Evolutionary conservation across 495 filamentous ascomycete genomes (phyloP).

Genomic region (Penicillium odoratum): DNA sequence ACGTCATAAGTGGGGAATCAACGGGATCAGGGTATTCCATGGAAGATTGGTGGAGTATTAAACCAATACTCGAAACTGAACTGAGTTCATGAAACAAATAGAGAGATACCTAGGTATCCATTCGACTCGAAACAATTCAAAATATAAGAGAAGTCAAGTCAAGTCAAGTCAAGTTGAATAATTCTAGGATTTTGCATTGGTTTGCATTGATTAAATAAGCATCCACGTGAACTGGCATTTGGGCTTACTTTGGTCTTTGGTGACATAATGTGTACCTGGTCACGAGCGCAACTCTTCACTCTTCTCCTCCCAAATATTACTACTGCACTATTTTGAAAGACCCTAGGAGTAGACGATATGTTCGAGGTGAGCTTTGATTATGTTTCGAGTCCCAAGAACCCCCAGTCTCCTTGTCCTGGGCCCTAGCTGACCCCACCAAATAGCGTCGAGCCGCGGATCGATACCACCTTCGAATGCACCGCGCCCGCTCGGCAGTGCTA

Average conservation of each 20-base stretch:
- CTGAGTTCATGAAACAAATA: not conserved
- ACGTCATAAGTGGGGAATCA: not conserved
- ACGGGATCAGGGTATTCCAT: not conserved
- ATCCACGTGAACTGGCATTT: not conserved
- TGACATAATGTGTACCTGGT: not conserved
- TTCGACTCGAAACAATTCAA: not conserved
- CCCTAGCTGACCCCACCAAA: constrained; percentile 33
- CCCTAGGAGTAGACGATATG: not conserved
- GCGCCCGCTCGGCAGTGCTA: constrained; percentile 74
- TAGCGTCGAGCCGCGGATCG: constrained; percentile 50
- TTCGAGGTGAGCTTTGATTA: constrained; percentile 1
- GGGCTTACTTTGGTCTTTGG: not conserved
- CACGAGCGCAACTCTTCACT: not conserved
- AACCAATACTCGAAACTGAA: not conserved
- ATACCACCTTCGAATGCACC: constrained; percentile 56
- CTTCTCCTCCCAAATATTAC: not conserved
- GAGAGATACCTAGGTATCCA: not conserved
- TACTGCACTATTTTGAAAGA: not conserved
- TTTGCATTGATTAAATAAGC: not conserved
- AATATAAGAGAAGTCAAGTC: not conserved
- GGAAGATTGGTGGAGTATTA: not conserved
- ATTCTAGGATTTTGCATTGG: not conserved
- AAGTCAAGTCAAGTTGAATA: not conserved
- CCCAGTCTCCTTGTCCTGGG: not conserved
- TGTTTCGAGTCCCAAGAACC: not conserved